Base-by-base conservation (phyloP, 495 filamentous ascomycete genomes). In the Penicillium turbatum region DNA sequence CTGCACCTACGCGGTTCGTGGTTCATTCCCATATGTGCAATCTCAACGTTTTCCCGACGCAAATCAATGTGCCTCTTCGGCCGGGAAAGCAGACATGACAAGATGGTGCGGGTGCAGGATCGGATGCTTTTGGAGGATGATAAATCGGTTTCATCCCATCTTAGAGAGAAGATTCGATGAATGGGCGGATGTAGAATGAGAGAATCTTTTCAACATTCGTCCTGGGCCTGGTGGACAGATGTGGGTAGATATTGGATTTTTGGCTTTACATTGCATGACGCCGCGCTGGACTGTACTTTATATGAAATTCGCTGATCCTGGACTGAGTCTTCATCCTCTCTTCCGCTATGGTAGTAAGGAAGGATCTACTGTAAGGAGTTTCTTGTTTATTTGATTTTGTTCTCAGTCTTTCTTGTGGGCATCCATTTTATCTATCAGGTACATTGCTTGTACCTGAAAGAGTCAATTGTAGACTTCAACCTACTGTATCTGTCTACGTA, bases 221-320 rank as follows among this genome's bases (percentile, higher is more conserved):
- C 56, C 36, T 53, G 54, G 45, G 48, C 32, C 51, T 36, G 55
- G 51, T 64, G 57, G 55, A 54, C 50, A 49, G 48, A 44, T 57
- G 50, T 60, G 56, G 60, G 64, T 64, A 67, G 64, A 67, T 67
- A 67, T 65, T 59, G 59, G 60, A 57, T 51, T 40, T 54, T 40
- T 66, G 54, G 54, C 51, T 56, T 66, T 62, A 67, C 56, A 62
- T 65, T 67, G 64, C 64, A 65, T 67, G 62, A 64, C 54, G 48
- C 48, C 59, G 61, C 59, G 62, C 62, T 64, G 61, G 61, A 60
- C 59, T 67, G 64, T 67, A 67, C 59, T 67, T 65, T 67, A 65
- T 65, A 55, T 59, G 59, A 50, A 54, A 60, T 58, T 66, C 53
- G 50, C 50, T 56, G 38, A 40, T 57, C 48, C 46, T 57, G 42